Base-by-base conservation (phyloP, 2,329 filamentous ascomycete species). In the Aurifilum marmelostoma region DNA sequence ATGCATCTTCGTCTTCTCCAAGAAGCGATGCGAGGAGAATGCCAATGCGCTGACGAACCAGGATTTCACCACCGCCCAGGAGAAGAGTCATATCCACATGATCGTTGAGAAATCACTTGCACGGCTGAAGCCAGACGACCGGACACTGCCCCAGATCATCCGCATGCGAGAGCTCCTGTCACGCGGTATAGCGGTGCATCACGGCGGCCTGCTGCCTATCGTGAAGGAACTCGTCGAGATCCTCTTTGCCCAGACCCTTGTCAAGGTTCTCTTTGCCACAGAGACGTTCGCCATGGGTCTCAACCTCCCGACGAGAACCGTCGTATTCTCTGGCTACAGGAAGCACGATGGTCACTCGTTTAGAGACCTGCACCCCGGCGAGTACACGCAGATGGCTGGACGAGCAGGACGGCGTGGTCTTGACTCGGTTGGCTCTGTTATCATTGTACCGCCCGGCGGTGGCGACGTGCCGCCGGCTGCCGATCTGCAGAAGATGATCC, bases 271-370 rank as follows among this genome's bases (percentile, higher is more conserved):
- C 2, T 99, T 99, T 76, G 96, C 96, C 0, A 99, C 96, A 0
- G 96, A 99, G 79, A 99, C 96, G 0, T 99, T 99, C 79, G 96
- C 96, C 47, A 99, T 99, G 94, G 96, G 96, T 37, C 85, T 99
- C 41, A 99, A 99, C 76, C 82, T 99, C 68, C 96, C 96, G 0
- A 99, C 96, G 0, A 88, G 96, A 73, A 99, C 96, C 0, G 96
- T 99, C 0, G 95, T 98, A 1, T 99, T 99, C 79, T 98, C 96
- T 14, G 96, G 96, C 12, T 97, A 96, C 79, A 89, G 96, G 65
- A 99, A 99, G 78, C 95, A 97, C 73, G 96, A 99, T 76, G 96
- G 96, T 7, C 92, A 96, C 74, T 88, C 89, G 4, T 98, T 98
- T 82, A 87, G 96, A 73, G 96, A 97, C 76, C 84, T 99, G 0